Evolutionary conservation across 768 basidiomycete species (phyloP).

Genomic region (Agaricus blazei): DNA sequence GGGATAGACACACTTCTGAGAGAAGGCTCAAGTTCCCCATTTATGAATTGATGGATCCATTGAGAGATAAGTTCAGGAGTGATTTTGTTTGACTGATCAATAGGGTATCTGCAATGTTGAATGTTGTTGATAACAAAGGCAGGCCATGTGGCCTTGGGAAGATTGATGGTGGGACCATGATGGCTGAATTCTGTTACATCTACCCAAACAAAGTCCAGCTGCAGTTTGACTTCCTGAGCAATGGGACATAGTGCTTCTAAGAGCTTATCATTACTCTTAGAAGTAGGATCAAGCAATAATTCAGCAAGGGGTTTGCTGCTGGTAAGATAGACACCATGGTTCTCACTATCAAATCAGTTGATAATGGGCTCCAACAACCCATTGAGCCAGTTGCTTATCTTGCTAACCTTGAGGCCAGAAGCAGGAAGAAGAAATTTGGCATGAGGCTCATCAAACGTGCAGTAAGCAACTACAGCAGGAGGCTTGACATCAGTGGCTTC

Average conservation of each 20-base stretch:
- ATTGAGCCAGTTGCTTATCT: conserved; percentile 74
- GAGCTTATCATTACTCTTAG: conserved; percentile 55
- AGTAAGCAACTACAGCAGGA: conserved; percentile 90
- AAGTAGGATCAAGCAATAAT: conserved; percentile 83
- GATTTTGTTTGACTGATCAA: conserved; percentile 62
- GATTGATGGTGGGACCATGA: conserved; percentile 92
- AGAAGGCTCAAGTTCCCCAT: conserved; percentile 70
- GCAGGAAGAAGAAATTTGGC: conserved; percentile 63
- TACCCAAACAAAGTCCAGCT: conserved; percentile 97
- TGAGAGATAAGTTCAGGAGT: conserved; percentile 50
- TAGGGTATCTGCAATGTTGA: conserved; percentile 83
- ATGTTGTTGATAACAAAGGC: conserved; percentile 91
- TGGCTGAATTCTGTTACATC: conserved; percentile 94
- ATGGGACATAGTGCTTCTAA: conserved; percentile 69
- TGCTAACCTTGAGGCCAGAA: conserved; percentile 47
- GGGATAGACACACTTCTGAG: conserved; percentile 92
- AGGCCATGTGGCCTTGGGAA: conserved; percentile 84
- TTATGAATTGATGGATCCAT: conserved; percentile 61
- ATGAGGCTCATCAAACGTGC: conserved; percentile 82
- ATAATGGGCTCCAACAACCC: conserved; percentile 84
- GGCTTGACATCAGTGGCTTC: conserved; percentile 68
- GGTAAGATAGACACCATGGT: conserved; percentile 79
- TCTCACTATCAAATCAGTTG: conserved; percentile 91
- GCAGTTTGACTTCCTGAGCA: conserved; percentile 76
- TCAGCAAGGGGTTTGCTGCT: conserved; percentile 89